Evolutionary conservation across 2,329 filamentous ascomycete species (phyloP), one percentile per base, ranked within the genome.

Genomic region (Talaromyces sp.): DNA sequence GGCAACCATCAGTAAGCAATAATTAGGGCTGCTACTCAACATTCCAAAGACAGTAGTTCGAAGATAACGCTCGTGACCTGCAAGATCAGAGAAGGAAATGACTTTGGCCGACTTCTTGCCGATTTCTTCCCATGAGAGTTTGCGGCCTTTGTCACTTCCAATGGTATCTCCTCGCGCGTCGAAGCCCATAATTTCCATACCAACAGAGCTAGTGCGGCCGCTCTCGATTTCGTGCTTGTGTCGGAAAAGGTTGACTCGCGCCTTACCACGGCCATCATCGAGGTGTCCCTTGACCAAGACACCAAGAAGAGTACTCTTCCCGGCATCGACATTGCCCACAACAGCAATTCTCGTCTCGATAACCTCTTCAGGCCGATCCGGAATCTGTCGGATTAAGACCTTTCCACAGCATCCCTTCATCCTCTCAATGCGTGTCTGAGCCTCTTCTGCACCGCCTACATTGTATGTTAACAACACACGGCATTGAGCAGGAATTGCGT

Each of bases 131-230:
- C 95, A 99, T 3, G 93, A 93, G 37, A 98, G 81, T 78, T 89
- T 91, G 74, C 95, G 86, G 1, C 92, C 93, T 1, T 93, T 90
- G 63, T 89, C 89, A 42, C 91, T 93, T 16, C 87, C 86, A 16
- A 98, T 85, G 31, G 96, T 89, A 28, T 93, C 86, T 31, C 95
- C 93, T 61, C 85, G 84, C 58, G 89, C 92, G 75, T 98, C 92
- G 69, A 97, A 99, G 1, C 95, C 95, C 89, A 98, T 92, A 65
- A 98, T 98, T 76, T 99, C 95, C 93, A 98, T 96, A 46, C 95
- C 93, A 0, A 99, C 95, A 0, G 93, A 97, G 73, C 92, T 96
- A 9, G 95, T 99, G 67, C 95, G 85, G 1, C 95, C 95, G 54
- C 91, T 95, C 77, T 99, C 95, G 44, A 98, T 90, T 78, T 99